These are phyloP conservation scores for Colletotrichum sp. DNA, from an alignment of 2,329 filamentous ascomycete species.

Conservation along the genomic window DNA sequence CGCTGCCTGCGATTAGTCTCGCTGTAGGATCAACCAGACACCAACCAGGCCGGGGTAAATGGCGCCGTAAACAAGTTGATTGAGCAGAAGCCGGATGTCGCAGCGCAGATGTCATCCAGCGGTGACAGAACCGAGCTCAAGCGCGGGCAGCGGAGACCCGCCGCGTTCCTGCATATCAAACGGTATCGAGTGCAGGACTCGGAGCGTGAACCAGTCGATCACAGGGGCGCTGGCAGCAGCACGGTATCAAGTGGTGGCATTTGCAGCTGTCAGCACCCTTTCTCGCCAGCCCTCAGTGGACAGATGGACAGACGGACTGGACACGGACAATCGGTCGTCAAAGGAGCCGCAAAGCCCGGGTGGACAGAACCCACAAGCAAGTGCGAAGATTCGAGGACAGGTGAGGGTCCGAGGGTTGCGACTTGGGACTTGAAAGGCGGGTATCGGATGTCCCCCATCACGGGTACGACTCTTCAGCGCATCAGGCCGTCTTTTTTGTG, in stretches of 20 bases:
- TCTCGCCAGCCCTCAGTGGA: not conserved
- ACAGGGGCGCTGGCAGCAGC: not conserved
- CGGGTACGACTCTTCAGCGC: not conserved
- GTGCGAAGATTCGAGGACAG: not conserved
- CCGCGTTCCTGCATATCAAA: not conserved
- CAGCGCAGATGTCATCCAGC: not conserved
- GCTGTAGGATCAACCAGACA: not conserved
- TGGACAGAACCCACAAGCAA: not conserved
- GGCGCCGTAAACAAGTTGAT: not conserved
- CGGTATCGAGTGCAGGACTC: not conserved
- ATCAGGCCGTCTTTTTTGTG: not conserved
- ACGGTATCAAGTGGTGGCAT: not conserved
- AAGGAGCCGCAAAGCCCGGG: not conserved
- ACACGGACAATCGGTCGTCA: not conserved
- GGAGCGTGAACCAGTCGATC: slow-evolving; percentile 4
- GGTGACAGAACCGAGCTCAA: not conserved
- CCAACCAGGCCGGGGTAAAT: not conserved
- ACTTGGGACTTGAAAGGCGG: not conserved
- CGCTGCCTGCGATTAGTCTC: not conserved
- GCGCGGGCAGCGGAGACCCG: not conserved
- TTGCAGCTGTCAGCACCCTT: not conserved
- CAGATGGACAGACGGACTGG: not conserved
- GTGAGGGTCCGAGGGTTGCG: slow-evolving; percentile 11
- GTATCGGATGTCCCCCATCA: not conserved
- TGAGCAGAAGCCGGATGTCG: not conserved